Percentiles rank a stretch among this genome's conserved stretches.
Evolutionary conservation across 139 green algal genomes (phyloP).

Genomic region (Asterochloris erici): DNA sequence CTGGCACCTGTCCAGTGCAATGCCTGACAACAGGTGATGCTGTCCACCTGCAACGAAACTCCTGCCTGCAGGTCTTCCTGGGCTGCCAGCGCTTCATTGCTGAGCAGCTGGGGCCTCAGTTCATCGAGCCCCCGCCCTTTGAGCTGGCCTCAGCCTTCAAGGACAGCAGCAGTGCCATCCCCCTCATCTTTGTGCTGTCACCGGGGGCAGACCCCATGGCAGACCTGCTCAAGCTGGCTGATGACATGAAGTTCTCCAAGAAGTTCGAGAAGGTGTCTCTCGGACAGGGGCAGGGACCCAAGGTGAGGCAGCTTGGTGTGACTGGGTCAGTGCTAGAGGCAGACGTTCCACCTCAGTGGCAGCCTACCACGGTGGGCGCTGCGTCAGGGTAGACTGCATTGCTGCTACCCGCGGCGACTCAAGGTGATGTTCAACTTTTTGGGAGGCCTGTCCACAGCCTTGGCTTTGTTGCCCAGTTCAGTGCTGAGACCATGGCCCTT

Average conservation of each 20-base stretch:
- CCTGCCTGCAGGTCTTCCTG: conserved; percentile 18
- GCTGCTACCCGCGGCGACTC: no score
- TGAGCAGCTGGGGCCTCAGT: conserved; percentile 56
- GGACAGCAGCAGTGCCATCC: conserved; percentile 62
- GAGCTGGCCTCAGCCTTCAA: conserved; percentile 74
- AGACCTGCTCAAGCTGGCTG: conserved; percentile 77
- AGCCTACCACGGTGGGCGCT: no score
- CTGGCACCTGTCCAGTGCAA: background rate
- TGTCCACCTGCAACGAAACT: background rate
- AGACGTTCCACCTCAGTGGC: no score
- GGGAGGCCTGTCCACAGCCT: no score
- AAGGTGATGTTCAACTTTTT: no score
- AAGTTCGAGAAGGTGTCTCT: conserved; percentile 77
- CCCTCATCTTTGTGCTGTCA: conserved; percentile 85
- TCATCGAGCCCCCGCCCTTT: conserved; percentile 71
- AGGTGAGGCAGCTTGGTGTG: conserved; percentile 5
- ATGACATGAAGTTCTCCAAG: conserved; percentile 77
- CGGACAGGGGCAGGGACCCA: conserved; percentile 76
- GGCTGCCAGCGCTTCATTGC: conserved; percentile 56
- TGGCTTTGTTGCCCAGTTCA: no score
- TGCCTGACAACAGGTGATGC: background rate
- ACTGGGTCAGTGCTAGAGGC: no score
- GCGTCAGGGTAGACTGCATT: no score
- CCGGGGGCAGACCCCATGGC: conserved; percentile 73
- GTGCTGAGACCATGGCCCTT: no score